Evolutionary conservation across 2,329 filamentous ascomycete genomes (phyloP), one percentile per base, ranked within the genome.

Genomic region (Fusarium sacchari): DNA sequence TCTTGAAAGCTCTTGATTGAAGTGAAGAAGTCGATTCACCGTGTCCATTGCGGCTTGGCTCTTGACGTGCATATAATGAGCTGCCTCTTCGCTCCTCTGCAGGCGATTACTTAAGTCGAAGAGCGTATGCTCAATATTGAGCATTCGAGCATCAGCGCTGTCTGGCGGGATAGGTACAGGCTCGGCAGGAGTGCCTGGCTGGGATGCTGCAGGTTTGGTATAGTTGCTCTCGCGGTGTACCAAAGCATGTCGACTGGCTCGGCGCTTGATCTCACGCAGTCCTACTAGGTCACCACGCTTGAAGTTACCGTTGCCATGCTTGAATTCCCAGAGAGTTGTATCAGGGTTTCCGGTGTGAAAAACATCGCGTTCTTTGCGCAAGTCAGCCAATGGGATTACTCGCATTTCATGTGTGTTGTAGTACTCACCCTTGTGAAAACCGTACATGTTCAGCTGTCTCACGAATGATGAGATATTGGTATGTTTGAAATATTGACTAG

Each of bases 381-480:
- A 24, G 36, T 77, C 59, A 74, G 69, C 40, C 30, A 56, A 39
- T 9, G 17, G 43, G 39, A 13, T 36, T 50, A 10, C 42, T 28
- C 56, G 26, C 20, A n/a, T n/a, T n/a, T n/a, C 24, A 24, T 36
- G 30, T n/a, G 50, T 22, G 24, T 24, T 50, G 24, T 28, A 37
- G 13, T 26, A 78, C 81, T 52, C 77, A 97, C 95, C 95, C 93
- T 99, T 99, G 82, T 99, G 96, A 83, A 99, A 99, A 12, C 96
- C 96, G 78, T 99, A 99, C 96, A 99, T 99, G 81, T 99, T 99
- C 57, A 99, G 85, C 84, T 99, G 96, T 55, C 96, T 91, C 56
- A 99, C 96, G 82, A 99, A 99, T 2, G 96, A 98, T 17, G 96
- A 98, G 69, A 98, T 97, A 80, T 99, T 99, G 76, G 96, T 99